Base-by-base conservation (phyloP, 1,284 basidiomycete species). In the Irpex sp. region DNA sequence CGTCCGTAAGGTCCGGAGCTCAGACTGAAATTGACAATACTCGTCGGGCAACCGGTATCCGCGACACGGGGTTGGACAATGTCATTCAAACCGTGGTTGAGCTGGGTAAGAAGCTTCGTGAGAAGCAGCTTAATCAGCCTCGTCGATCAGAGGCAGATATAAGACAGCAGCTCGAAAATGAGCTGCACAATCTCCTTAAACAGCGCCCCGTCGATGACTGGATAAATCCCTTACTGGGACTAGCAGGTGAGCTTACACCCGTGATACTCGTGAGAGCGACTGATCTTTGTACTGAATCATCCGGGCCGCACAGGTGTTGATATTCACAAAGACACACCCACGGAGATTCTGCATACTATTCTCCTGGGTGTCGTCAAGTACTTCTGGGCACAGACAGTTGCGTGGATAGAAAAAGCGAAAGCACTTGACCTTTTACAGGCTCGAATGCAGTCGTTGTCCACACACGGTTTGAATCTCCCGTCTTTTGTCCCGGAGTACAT, bases 301-400 rank as follows among this genome's bases (percentile, higher is more conserved):
- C 44, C 9, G 6, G 13, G 17, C 19, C 17, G 17, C 4, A 4
- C 36, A 70, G 71, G 68, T 0, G 26, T 72, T 21, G 57, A 72
- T 37, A 55, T 68, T 9, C 70, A 72, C 49, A 48, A 21, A 3
- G 76, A 78, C 47, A 78, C 74, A 0, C 76, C 75, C 0, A 71
- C 69, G 0, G 75, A 78, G 57, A 68, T 71, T 3, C 66, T 78
- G 0, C 76, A 78, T 26, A 77, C 72, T 0, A 64, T 73, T 5
- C 71, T 78, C 0, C 70, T 78, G 0, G 74, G 76, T 0, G 51
- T 75, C 0, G 71, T 76, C 2, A 78, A 78, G 21, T 78, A 78
- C 26, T 72, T 73, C 37, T 78, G 76, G 76, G 70, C 64, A 0
- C 72, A 77, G 26, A 72, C 69, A 0, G 59, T 69, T 0, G 69